Base-by-base conservation (phyloP, 2,329 filamentous ascomycete species). In the Verticillium isaacii region DNA sequence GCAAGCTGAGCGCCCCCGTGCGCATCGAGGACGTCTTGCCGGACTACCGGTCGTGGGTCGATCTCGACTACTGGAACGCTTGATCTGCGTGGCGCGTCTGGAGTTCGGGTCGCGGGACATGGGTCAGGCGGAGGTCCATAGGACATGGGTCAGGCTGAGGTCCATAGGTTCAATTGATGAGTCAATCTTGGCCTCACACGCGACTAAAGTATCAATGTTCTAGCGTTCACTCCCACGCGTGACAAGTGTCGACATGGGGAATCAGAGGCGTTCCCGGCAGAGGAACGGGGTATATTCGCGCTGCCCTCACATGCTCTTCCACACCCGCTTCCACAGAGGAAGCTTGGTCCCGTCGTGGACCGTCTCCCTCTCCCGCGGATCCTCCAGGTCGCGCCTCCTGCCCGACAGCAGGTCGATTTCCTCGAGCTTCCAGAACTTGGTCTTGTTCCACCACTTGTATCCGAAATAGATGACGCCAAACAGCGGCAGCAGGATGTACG, bases 401-500 rank as follows among this genome's bases (percentile, higher is more conserved):
- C 85, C 85, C 2, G 81, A 80, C 57, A 82, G 78, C 52, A 88
- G 74, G 67, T 88, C 84, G 29, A 87, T 81, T 60, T 86, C 83
- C 60, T 79, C 72, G 6, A 76, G 70, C 5, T 77, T 71, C 78
- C 82, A 82, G 61, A 80, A 74, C 7, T 71, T 76, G 2, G 86
- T 87, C 63, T 78, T 78, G 73, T 82, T 85, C 50, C 77, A 72
- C 5, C 85, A 59, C 69, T 88, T 88, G 68, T 84, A 85, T 1
- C 68, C 77, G 1, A 80, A 63, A 65, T 83, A 88, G 17, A 88
- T 86, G 52, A 88, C 62, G 1, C 75, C 79, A 65, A 88, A 89
- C 0, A 89, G 72, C 2, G 84, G 84, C 34, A 89, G 69, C 29
- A 89, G 71, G 60, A 89, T 84, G 66, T 89, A 89, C 0, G 85